These are phyloP conservation scores for Drechslerella stenobrocha DNA, from an alignment of 2,329 filamentous ascomycete genomes.

Conservation along the genomic window DNA sequence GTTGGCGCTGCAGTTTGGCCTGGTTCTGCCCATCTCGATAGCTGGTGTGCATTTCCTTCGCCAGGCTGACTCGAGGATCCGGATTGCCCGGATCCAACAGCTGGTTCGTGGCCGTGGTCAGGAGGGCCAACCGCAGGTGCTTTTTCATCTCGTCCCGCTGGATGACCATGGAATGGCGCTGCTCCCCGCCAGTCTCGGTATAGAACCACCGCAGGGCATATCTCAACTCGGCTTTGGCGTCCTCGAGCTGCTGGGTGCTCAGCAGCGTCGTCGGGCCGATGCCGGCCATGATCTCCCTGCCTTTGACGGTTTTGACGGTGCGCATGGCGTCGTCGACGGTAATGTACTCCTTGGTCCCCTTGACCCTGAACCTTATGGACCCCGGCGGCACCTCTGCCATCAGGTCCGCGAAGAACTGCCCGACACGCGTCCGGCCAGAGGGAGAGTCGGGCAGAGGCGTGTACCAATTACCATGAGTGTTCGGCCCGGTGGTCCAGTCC, in stretches of 20 bases:
- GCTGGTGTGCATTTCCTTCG: not conserved
- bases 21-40: no score
- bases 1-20: no score
- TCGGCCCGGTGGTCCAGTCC: conserved; percentile 11
- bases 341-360: conserved; percentile 20
- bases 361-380: conserved; percentile 11
- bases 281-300: no score
- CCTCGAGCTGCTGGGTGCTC: not conserved
- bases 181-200: not conserved
- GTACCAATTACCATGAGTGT: conserved; percentile 2
- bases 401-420: conserved; percentile 11
- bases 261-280: no score
- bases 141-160: not conserved
- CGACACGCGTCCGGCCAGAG: conserved; percentile 12
- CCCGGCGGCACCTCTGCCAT: conserved; percentile 21
- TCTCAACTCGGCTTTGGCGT: not conserved
- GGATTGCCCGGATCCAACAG: not conserved
- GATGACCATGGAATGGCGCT: not conserved
- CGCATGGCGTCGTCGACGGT: conserved; percentile 18
- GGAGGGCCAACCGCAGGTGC: not conserved
- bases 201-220: not conserved
- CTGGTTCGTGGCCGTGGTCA: not conserved
- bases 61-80: not conserved
- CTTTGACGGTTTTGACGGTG: no score
- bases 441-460: not conserved